These are phyloP conservation scores for Candida ortonii DNA, from an alignment of 805 yeast genomes.

Conservation along the genomic window DNA sequence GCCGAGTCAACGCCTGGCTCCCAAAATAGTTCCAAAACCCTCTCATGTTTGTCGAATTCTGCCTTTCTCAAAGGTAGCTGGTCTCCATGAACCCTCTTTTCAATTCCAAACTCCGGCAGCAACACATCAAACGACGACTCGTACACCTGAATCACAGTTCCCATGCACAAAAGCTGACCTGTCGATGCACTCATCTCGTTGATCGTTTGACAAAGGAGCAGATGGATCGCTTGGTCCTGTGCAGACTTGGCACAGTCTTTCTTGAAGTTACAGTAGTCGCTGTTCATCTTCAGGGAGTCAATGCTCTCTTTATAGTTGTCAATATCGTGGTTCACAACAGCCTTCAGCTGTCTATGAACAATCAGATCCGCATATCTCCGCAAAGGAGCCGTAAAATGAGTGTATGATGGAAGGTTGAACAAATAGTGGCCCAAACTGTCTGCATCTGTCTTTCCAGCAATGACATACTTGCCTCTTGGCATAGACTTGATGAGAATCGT, in stretches of 20 bases:
- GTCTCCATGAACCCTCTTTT: conserved; percentile 95
- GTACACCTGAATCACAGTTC: conserved; percentile 86
- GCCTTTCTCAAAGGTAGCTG: conserved; percentile 91
- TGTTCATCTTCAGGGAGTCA: conserved; percentile 72
- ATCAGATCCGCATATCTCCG: conserved; percentile 89
- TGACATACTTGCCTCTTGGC: conserved; percentile 80
- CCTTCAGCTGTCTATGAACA: conserved; percentile 87
- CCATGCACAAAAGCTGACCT: conserved; percentile 82
- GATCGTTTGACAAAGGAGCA: conserved; percentile 78
- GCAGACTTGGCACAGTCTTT: conserved; percentile 92
- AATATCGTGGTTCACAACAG: conserved; percentile 44
- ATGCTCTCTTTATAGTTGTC: conserved; percentile 50
- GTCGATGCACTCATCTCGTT: conserved; percentile 67
- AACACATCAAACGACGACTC: conserved; percentile 94
- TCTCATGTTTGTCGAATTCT: conserved; percentile 71
- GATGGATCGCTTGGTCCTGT: conserved; percentile 91
- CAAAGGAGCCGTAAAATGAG: conserved; percentile 91
- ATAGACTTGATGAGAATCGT: conserved; percentile 76
- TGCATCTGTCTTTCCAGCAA: conserved; percentile 84
- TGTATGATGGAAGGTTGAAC: conserved; percentile 78
- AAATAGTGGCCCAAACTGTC: conserved; percentile 77
- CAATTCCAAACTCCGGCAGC: conserved; percentile 91
- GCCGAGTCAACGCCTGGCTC: conserved; percentile 91
- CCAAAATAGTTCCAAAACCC: conserved; percentile 84
- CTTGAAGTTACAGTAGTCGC: conserved; percentile 93